Base-by-base conservation (phyloP, 768 basidiomycete species). In the Leccinum longicurvipes region DNA sequence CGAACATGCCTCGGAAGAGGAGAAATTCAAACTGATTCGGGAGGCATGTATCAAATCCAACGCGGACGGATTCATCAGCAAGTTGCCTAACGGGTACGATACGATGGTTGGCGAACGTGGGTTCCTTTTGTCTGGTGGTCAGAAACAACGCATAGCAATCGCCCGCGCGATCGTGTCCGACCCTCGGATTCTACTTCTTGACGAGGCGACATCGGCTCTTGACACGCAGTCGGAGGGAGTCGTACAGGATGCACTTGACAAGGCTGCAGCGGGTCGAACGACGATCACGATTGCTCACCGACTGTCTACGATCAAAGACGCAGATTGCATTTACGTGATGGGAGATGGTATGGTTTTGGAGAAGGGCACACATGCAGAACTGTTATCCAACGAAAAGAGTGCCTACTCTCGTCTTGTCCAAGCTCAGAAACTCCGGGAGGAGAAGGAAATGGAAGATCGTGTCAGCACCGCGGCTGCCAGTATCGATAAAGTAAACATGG, bases 21-120 rank as follows among this genome's bases (percentile, higher is more conserved):
- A 91, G 64, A 88, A 91, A 71, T 81, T 87, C 54, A 78, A 76
- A 36, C 71, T 93, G 19, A 81, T 95, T 74, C 87, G 89, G 73
- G 85, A 91, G 50, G 93, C 93, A 2, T 92, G 89, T 61, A 74
- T 92, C 72, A 92, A 93, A 68, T 85, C 93, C 3, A 95, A 95
- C 63, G 92, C 91, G 0, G 88, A 95, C 61, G 86, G 85, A n/a
- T 95, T 94, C 70, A 85, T 95, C 60, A 77, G 75, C 55, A 90
- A 90, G 64, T 73, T 95, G 4, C 91, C 93, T 0, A 69, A 83
- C n/a, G 90, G 90, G 1, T 95, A 94, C 64, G 87, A 93, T 36
- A 95, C 92, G 10, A 77, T 91, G 77, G 92, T 93, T 28, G 92
- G 91, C 31, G 92, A 95, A 70, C 84, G 90, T 54, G 92, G 92